Base-by-base conservation (phyloP, 345 rosid genomes). In the Acer saccharum region DNA sequence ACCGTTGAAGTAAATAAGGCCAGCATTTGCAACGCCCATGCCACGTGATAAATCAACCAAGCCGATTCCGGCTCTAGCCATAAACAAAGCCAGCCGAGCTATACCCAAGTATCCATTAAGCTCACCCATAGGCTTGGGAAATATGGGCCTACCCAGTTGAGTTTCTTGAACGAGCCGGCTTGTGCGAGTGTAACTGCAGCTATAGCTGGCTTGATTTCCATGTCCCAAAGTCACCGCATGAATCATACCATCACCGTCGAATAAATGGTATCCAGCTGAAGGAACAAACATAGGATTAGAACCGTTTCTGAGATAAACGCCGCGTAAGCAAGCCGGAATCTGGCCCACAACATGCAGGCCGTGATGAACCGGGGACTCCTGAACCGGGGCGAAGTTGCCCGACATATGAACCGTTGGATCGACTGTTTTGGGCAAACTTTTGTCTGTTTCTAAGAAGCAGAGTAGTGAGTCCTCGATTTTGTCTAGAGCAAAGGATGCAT, bases 181-280 rank as follows among this genome's bases (percentile, higher is more conserved):
- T 10, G 97, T 92, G 17, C 77, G 81, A 21, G 95, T 92, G 83
- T 82, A 91, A 74, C 94, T 85, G 65, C 95, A 92, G 63, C 87
- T 69, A 29, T 92, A 91, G 73, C 91, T 84, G 54, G 92, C 95
- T 17, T 65, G 48, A 70, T 83, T 85, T 16, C 72, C 83, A 3
- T 14, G 6, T 65, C 78, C 83, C 43, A 94, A 80, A 3, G 71
- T 83, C 35, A 94, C 88, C 9, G 97, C 97, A 77, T 94, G 98
- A 60, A 94, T 74, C 97, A 92, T 94, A 41, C 96, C 98, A 75
- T 94, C 97, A 50, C 97, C 96, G 55, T 92, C 98, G 65, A 94
- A 92, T 2, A 92, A 75, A 81, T 92, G 98, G 83, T 91, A 89
- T 20, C 95, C 93, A 8, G 84, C 89, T 17, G 79, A 72, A 46